Base-by-base conservation (phyloP, 139 green algal species). In the Marvania coccoides region DNA sequence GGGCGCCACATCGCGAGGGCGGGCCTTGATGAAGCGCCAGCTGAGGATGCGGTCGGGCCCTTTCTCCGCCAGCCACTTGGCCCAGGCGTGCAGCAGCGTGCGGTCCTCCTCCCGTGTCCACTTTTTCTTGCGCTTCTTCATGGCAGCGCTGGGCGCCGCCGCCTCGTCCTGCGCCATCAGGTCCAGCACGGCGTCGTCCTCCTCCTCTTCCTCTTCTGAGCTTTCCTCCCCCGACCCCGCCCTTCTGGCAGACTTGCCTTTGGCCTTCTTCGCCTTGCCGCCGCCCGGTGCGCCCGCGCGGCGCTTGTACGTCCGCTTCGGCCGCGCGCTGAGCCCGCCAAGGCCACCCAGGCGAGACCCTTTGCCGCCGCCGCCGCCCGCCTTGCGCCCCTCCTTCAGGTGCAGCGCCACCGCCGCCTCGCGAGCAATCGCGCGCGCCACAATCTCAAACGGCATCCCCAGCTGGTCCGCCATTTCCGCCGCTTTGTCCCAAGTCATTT, bases 71-170 rank as follows among this genome's bases (percentile, higher is more conserved):
- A 72, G 5, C 6, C 28, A 76, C 10, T 47, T 71, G 60, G 55
- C 45, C 71, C 71, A 77, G 1, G 56, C 34, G 28, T 35, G 33
- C 37, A 77, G 47, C 36, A 77, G 57, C 47, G 71, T 23, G 6
- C 71, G 38, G 47, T 77, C 71, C 57, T 77, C 71, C n/a, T 26
- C 4, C 5, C n/a, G 5, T n/a, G 55, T 38, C 71, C 71, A 77
- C 23, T 37, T 57, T 13, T 58, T 46, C 42, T 77, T 77, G 38
- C 71, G 56, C 28, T 24, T 61, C n/a, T 31, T 39, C 31, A 51
- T n/a, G n/a, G n/a, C n/a, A n/a, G n/a, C n/a, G n/a, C n/a, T n/a
- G n/a, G n/a, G 33, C 37, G 42, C 30, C 30, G n/a, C 29, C 19
- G 30, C 19, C 30, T 15, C 3, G 24, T 67, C 37, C 37, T 58